A percentile compares a stretch with the other conserved stretches of the same genome.
Evolutionary conservation across 768 basidiomycete species (phyloP).

Genomic region (Termitomyces sp.): DNA sequence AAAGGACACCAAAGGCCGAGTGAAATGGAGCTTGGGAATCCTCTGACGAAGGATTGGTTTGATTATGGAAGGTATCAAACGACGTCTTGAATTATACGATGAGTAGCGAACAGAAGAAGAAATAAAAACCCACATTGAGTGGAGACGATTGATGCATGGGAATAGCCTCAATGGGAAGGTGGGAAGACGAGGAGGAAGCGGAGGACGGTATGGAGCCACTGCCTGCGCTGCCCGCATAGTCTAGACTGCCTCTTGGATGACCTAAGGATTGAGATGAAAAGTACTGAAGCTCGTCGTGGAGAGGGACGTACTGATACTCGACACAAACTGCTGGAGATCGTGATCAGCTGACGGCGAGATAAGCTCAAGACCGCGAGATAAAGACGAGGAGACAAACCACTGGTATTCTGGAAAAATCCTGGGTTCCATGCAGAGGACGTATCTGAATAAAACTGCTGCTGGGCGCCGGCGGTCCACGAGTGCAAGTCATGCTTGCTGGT

Average conservation of each 20-base stretch:
- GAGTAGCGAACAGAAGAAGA: neutral
- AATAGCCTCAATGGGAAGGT: constrained; percentile 36
- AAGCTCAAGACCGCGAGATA: neutral
- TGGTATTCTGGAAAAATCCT: neutral
- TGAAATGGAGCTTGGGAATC: constrained; percentile 28
- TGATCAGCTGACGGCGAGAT: constrained; percentile 17
- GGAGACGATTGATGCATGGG: constrained; percentile 2
- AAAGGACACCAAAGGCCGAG: constrained; percentile 70
- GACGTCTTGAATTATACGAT: neutral
- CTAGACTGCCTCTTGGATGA: neutral
- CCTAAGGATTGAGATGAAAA: neutral
- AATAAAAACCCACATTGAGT: neutral
- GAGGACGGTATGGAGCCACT: constrained; percentile 44
- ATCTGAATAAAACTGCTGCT: neutral
- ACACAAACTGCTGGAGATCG: constrained; percentile 37
- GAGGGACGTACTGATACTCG: neutral
- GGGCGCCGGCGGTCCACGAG: neutral
- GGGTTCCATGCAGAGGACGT: neutral
- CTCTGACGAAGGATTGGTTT: neutral
- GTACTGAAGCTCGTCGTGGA: neutral
- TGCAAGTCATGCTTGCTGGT: neutral
- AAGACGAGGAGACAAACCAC: neutral
- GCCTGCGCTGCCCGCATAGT: constrained; percentile 36
- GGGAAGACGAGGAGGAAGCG: constrained; percentile 46
- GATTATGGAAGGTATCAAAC: neutral